Conservation (phyloP, 345 rosid genomes). For the Bruguiera parviflora region DNA sequence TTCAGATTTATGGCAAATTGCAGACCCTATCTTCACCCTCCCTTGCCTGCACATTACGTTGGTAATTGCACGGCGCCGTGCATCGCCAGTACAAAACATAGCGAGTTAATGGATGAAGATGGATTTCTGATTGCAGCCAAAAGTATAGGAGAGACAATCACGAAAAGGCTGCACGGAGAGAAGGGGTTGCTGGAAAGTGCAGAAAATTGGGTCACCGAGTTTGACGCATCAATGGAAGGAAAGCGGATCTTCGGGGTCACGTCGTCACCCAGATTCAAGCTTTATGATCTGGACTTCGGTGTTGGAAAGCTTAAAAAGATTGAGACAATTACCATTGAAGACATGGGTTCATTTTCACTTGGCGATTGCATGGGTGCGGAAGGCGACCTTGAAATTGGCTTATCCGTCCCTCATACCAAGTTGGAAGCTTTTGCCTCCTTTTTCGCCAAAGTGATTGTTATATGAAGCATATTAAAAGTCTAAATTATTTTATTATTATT, state of each 20-base stretch:
- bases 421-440: background rate
- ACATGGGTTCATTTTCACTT: constrained; percentile 11
- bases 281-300: constrained; percentile 26
- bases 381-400: constrained; percentile 30
- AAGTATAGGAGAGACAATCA: constrained; percentile 23
- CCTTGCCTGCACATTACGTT: constrained; percentile 35
- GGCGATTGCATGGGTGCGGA: constrained; percentile 15
- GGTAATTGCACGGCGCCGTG: constrained; percentile 40
- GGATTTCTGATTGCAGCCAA: constrained; percentile 29
- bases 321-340: constrained; percentile 17
- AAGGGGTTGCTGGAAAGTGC: constrained; percentile 22
- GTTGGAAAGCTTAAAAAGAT: constrained; percentile 30
- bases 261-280: constrained; percentile 34
- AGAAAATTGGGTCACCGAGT: constrained; percentile 13
- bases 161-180: constrained; percentile 17
- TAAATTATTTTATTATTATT: no score
- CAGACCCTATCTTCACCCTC: constrained; percentile 24
- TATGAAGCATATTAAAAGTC: no score
- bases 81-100: constrained; percentile 22
- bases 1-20: constrained; percentile 23
- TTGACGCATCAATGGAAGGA: constrained; percentile 13
- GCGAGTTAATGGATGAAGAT: constrained; percentile 25
- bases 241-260: constrained; percentile 15
- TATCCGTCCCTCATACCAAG: background rate
- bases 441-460: background rate